phyloP scores from a whole-genome alignment of 2,329 filamentous ascomycete species.

The Lasiodiplodia sp. region DNA sequence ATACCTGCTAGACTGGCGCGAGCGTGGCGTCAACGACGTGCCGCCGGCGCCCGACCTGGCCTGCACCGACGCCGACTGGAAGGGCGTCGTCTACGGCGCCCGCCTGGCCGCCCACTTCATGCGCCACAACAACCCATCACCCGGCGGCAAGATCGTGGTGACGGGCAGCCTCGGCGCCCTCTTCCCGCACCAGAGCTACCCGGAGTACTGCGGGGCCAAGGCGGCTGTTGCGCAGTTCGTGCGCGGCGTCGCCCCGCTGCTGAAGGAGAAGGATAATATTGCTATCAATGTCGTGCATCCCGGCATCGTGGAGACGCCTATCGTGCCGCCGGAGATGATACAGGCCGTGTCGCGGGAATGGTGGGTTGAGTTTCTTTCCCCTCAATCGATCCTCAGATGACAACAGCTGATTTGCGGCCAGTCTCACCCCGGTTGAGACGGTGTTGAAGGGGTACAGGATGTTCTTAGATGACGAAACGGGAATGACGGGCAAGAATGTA shows the following conservation, averaged over 20 bases:
- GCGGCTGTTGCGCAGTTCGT: slow-evolving; percentile 50
- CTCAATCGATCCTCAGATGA: too few species aligned
- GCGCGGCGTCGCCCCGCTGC: slow-evolving; percentile 34
- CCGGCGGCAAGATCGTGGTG: slow-evolving; percentile 54
- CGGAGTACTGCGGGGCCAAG: slow-evolving; percentile 61
- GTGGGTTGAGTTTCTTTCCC: not conserved
- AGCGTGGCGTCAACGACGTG: slow-evolving; percentile 38
- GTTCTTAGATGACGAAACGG: slow-evolving; percentile 55
- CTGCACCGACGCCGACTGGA: slow-evolving; percentile 60
- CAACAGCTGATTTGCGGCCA: not conserved
- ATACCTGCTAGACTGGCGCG: slow-evolving; percentile 51
- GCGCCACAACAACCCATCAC: slow-evolving; percentile 53
- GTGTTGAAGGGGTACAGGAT: slow-evolving; percentile 55
- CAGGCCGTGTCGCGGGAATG: slow-evolving; percentile 3
- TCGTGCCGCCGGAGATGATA: slow-evolving; percentile 38
- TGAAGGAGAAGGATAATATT: slow-evolving; percentile 54
- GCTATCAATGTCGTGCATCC: slow-evolving; percentile 59
- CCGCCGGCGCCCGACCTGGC: slow-evolving; percentile 55
- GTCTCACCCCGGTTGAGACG: slow-evolving; percentile 49
- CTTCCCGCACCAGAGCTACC: slow-evolving; percentile 54
- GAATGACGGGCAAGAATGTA: slow-evolving; percentile 52
- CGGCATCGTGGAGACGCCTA: slow-evolving; percentile 53
- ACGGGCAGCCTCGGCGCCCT: slow-evolving; percentile 55
- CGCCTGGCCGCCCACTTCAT: slow-evolving; percentile 62
- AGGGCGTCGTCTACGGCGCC: slow-evolving; percentile 59